phyloP scores from a whole-genome alignment of 345 rosid genomes.

The Reutealis trisperma region DNA sequence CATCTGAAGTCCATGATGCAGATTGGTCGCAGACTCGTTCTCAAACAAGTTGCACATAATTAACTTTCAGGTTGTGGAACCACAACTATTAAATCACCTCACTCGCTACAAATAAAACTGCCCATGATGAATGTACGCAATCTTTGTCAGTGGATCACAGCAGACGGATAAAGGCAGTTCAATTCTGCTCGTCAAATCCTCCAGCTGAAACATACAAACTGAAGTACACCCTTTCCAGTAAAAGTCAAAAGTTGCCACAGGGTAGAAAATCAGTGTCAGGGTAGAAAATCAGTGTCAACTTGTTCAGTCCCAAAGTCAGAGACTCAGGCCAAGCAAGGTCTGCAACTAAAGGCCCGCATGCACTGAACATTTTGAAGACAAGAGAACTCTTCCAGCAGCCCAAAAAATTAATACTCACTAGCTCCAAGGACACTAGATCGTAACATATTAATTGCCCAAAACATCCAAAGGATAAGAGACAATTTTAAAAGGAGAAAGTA shows the following conservation, averaged over 20 bases:
- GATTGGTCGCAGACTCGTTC: not conserved
- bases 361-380: not conserved
- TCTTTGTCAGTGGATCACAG: not conserved
- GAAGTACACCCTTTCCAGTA: not conserved
- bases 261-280: conserved; percentile 10
- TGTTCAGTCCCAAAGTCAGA: not conserved
- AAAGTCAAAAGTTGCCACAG: not conserved
- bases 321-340: conserved; percentile 3
- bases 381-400: conserved; percentile 21
- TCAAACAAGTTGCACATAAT: not conserved
- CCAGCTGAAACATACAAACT: conserved; percentile 1
- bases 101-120: not conserved
- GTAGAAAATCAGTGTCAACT: conserved; percentile 18
- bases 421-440: conserved; percentile 10
- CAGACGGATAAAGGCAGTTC: not conserved
- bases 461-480: not conserved
- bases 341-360: conserved; percentile 23
- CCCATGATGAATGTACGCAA: not conserved
- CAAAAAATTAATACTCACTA: conserved; percentile 11
- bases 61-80: not conserved
- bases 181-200: conserved; percentile 4
- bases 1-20: not conserved
- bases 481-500: no score
- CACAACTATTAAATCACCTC: not conserved
- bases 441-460: conserved; percentile 5